phyloP scores from a whole-genome alignment of 1,284 basidiomycete species.

The Austroboletus novae-zelandiae region DNA sequence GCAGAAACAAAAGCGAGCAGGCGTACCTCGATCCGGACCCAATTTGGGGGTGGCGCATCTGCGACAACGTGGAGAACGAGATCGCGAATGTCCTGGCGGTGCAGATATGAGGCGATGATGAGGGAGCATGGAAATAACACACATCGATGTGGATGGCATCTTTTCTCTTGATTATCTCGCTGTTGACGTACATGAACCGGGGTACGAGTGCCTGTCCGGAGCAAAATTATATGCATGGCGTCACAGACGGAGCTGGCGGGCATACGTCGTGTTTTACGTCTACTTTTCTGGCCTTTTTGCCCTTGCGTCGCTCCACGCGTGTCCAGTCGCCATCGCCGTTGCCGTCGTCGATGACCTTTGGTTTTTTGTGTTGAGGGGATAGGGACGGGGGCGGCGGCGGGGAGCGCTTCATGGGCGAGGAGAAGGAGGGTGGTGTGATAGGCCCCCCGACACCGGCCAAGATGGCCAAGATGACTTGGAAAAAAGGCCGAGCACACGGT shows the following conservation, averaged over 20 bases:
- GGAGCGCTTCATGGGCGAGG: slow-evolving; percentile 35
- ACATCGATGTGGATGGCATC: slow-evolving; percentile 77
- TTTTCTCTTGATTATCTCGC: slow-evolving; percentile 69
- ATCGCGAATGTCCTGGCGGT: slow-evolving; percentile 76
- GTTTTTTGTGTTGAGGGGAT: slow-evolving; percentile 35
- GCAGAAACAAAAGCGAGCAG: slow-evolving; percentile 6
- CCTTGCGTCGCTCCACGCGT: slow-evolving; percentile 74
- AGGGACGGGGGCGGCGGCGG: slow-evolving; percentile 9
- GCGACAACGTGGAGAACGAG: slow-evolving; percentile 78
- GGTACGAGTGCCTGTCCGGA: slow-evolving; percentile 54
- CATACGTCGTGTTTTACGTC: slow-evolving; percentile 61
- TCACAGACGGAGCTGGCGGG: slow-evolving; percentile 11
- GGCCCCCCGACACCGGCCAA: no score
- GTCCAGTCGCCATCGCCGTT: slow-evolving; percentile 49
- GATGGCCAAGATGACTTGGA: no score
- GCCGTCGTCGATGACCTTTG: slow-evolving; percentile 17
- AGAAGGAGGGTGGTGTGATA: no score
- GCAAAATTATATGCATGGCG: not conserved
- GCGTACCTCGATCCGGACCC: slow-evolving; percentile 77
- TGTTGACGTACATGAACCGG: slow-evolving; percentile 75
- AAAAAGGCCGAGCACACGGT: slow-evolving; percentile 11
- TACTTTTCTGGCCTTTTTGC: slow-evolving; percentile 65
- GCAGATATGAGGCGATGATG: not conserved
- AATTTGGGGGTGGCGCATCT: slow-evolving; percentile 77
- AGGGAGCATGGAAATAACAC: slow-evolving; percentile 27